These are phyloP conservation scores for Ophiostoma novo-ulmi DNA, from an alignment of 2,329 filamentous ascomycete species.

Conservation along the genomic window DNA sequence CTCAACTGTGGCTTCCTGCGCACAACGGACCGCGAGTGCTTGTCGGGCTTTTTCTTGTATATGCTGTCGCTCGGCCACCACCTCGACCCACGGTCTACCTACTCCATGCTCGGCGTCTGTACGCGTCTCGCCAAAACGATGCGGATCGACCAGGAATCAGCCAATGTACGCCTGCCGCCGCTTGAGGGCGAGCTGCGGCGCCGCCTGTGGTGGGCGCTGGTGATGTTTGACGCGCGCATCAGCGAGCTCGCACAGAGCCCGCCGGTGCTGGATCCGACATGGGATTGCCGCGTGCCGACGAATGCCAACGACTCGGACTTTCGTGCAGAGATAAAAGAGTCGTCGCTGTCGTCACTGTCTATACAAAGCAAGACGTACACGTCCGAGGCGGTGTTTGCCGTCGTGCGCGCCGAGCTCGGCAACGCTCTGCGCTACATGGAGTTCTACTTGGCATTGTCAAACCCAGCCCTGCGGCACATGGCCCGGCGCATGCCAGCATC, in stretches of 20 bases:
- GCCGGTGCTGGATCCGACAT: slow-evolving; percentile 34
- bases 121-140: slow-evolving; percentile 55
- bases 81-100: slow-evolving; percentile 47
- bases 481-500: slow-evolving; percentile 23
- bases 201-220: slow-evolving; percentile 57
- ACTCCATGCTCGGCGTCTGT: slow-evolving; percentile 48
- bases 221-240: slow-evolving; percentile 53
- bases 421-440: slow-evolving; percentile 36
- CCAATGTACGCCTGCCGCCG: slow-evolving; percentile 35
- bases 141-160: slow-evolving; percentile 45
- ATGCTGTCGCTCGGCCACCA: slow-evolving; percentile 44
- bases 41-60: slow-evolving; percentile 55
- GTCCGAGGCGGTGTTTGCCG: slow-evolving; percentile 42
- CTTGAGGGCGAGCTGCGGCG: slow-evolving; percentile 56
- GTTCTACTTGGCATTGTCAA: slow-evolving; percentile 37
- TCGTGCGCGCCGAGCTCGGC: slow-evolving; percentile 39
- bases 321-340: slow-evolving; percentile 34
- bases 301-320: slow-evolving; percentile 47
- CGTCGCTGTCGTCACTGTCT: neutral
- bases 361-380: neutral
- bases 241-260: slow-evolving; percentile 45
- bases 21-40: slow-evolving; percentile 46
- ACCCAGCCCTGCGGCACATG: slow-evolving; percentile 33
- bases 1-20: slow-evolving; percentile 47
- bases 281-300: slow-evolving; percentile 41